Percentiles rank a stretch among this genome's conserved stretches.
Conservation (phyloP, 129 eudicot species). For the Silybum marianum region DNA sequence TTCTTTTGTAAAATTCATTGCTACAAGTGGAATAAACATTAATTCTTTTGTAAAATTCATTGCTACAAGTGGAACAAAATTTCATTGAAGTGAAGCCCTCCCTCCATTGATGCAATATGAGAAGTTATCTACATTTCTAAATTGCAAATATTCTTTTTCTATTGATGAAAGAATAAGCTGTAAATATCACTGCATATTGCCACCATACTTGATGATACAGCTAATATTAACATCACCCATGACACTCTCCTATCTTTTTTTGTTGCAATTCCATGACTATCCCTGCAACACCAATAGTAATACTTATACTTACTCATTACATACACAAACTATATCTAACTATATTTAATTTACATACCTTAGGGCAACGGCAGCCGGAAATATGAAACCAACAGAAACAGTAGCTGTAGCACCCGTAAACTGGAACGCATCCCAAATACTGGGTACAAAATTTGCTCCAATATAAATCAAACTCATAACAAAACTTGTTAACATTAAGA, state of each 20-base stretch:
- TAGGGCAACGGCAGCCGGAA: slow-evolving; percentile 86
- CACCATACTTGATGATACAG: slow-evolving; percentile 82
- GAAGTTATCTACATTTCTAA: slow-evolving; percentile 20
- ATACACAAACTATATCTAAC: neutral
- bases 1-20: too few species aligned
- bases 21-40: too few species aligned
- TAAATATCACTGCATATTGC: slow-evolving; percentile 83
- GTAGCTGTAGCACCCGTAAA: slow-evolving; percentile 95
- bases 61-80: too few species aligned
- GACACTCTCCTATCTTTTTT: slow-evolving; percentile 67
- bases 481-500: slow-evolving; percentile 53
- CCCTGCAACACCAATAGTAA: slow-evolving; percentile 46
- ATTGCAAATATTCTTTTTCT: neutral
- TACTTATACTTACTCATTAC: neutral
- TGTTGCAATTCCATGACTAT: slow-evolving; percentile 65
- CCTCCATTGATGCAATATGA: neutral
- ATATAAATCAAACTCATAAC: slow-evolving; percentile 71
- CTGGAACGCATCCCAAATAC: slow-evolving; percentile 97
- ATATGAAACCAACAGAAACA: slow-evolving; percentile 65
- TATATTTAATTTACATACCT: slow-evolving; percentile 48
- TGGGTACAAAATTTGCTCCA: slow-evolving; percentile 90
- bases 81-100: too few species aligned
- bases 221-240: slow-evolving; percentile 78
- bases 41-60: too few species aligned
- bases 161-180: slow-evolving; percentile 29